Evolutionary conservation across 306 rosid species (phyloP).

Genomic region (Geum urbanum): DNA sequence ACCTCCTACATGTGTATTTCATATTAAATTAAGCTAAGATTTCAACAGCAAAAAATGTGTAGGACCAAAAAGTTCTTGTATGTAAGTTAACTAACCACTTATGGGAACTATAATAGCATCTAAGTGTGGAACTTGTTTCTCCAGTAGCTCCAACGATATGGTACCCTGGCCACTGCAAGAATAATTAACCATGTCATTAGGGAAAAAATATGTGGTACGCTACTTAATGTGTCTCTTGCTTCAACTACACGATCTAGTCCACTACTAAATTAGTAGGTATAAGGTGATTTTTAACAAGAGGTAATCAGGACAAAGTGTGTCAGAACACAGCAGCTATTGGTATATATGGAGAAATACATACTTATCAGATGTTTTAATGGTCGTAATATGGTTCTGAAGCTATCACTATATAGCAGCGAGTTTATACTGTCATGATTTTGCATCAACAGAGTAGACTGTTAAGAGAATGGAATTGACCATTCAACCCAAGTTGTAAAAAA

Average conservation of each 20-base stretch:
- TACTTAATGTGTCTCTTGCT: neutral
- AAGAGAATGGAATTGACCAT: neutral
- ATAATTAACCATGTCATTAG: neutral
- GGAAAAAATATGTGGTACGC: neutral
- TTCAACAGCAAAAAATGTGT: neutral
- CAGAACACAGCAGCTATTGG: neutral
- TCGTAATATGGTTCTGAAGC: neutral
- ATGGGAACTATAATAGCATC: conserved; percentile 75
- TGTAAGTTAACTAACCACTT: conserved; percentile 59
- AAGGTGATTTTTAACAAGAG: neutral
- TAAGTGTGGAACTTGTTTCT: conserved; percentile 74
- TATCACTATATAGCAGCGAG: neutral
- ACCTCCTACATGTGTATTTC: conserved; percentile 57
- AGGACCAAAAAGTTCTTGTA: conserved; percentile 11
- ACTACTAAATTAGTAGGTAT: no score
- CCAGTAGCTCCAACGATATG: conserved; percentile 73
- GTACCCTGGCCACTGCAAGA: conserved; percentile 96
- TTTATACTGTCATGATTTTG: neutral
- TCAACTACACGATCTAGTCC: conserved; percentile 4
- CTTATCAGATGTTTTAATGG: no score
- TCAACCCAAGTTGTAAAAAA: neutral
- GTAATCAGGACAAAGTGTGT: neutral
- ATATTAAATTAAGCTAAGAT: neutral
- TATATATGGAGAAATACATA: neutral
- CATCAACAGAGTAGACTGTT: neutral